Evolutionary conservation across 148 eudicot genomes (phyloP), one percentile per base, ranked within the genome.

Genomic region (Spergularia marina): DNA sequence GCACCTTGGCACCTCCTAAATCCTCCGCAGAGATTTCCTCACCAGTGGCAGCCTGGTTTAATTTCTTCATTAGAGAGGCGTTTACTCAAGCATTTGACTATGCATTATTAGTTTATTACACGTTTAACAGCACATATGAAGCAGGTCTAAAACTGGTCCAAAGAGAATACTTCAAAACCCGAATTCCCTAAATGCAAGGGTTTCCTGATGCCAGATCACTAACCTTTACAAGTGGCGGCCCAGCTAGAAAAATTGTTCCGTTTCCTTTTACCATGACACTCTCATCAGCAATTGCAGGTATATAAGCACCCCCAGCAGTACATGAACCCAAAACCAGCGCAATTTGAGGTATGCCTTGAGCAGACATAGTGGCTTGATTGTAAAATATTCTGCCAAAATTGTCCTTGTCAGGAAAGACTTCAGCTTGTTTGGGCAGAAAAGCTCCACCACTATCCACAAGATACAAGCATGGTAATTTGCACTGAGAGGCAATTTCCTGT

Each of bases 361-460:
- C 79, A 59, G 99, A 95, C 99, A 95, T 92, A 23, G 79, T 71
- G 51, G 99, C 99, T 86, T 95, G 92, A 82, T 95, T 95, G 83
- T 90, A 95, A 74, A 95, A 95, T 55, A 92, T 90, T 83, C 99
- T 89, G 68, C 98, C 97, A 69, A 95, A 95, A 80, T 92, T 90
- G 77, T 95, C 97, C 83, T 88, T 95, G 85, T 95, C 99, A 71
- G 99, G 99, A 84, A 95, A 95, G 16, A 95, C 97, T 34, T 95
- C 91, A 14, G 99, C 94, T 78, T 95, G 99, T 86, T 90, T 92
- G 10, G 97, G 99, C 72, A 95, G 97, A 82, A 95, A 95, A 81
- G 99, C 99, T 64, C 99, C 99, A 63, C 99, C 99, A 79, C 99
- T 95, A 72, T 95, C 97, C 71, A 95, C 99, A 80, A 95, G 99